These are phyloP conservation scores for Sclerospora graminicola DNA, from an alignment of 352 stramenopile species.

Conservation along the genomic window DNA sequence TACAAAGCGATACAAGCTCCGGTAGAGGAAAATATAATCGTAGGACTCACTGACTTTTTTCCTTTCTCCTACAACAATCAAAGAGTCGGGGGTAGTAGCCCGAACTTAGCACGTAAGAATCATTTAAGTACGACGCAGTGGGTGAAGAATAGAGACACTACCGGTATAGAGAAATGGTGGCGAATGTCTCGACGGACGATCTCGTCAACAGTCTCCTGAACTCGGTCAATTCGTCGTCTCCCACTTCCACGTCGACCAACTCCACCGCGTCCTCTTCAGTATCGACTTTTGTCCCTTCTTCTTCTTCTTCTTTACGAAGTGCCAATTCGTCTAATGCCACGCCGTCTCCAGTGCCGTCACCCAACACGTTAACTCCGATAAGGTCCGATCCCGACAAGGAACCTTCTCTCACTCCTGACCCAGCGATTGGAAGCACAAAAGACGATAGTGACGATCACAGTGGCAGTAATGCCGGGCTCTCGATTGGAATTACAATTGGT, in stretches of 20 bases:
- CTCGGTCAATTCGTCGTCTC: constrained; percentile 14
- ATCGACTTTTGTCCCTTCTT: too few relatives aligned
- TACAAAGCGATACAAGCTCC: too few relatives aligned
- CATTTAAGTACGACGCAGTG: too few relatives aligned
- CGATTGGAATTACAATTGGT: constrained; percentile 19
- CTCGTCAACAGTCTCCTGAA: constrained; percentile 32
- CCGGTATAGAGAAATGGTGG: constrained; percentile 10
- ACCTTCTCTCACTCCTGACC: too few relatives aligned
- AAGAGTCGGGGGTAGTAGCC: too few relatives aligned
- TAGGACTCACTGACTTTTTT: too few relatives aligned
- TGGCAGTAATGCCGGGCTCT: constrained; percentile 4
- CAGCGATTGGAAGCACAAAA: too few relatives aligned
- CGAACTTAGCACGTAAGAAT: too few relatives aligned
- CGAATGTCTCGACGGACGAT: constrained; percentile 28
- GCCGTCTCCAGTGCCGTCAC: neutral
- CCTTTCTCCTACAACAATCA: too few relatives aligned
- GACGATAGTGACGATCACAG: constrained; percentile 1
- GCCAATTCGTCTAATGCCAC: neutral
- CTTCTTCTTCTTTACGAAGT: neutral
- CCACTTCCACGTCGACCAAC: constrained; percentile 2
- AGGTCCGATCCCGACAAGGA: neutral
- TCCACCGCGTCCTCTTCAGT: neutral
- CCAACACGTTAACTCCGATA: neutral
- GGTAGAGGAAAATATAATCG: too few relatives aligned
- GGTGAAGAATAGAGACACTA: too few relatives aligned